Evolutionary conservation across 208 protist species (phyloP).

Genomic region (Zelonia costaricensis): DNA sequence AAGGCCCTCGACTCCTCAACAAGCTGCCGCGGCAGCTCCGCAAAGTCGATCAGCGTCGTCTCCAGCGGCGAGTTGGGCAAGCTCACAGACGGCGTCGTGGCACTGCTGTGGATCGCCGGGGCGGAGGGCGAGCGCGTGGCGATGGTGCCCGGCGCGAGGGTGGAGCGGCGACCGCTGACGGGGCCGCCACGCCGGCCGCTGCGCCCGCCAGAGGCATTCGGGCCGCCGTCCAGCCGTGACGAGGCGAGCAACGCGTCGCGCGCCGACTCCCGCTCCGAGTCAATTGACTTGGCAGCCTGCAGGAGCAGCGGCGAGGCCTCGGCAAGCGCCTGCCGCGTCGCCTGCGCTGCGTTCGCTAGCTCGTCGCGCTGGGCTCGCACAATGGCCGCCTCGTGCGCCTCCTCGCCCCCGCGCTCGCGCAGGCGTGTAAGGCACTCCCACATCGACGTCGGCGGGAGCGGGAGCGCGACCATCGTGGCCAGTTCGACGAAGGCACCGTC

Average conservation of each 20-base stretch:
- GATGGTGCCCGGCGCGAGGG: background rate
- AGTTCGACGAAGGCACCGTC: conserved; percentile 2
- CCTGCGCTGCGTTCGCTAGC: conserved; percentile 4
- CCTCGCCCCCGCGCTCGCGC: conserved; percentile 2
- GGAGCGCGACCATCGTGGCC: background rate
- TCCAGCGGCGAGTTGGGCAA: conserved; percentile 1
- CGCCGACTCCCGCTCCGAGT: conserved; percentile 6
- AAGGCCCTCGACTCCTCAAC: conserved; percentile 15
- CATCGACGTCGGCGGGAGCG: conserved; percentile 5
- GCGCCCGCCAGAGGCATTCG: background rate
- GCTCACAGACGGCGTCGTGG: conserved; percentile 1
- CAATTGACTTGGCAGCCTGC: background rate
- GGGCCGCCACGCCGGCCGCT: background rate
- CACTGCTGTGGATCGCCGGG: background rate
- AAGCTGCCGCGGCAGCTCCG: conserved; percentile 12
- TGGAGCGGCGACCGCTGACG: background rate
- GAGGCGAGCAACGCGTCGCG: conserved; percentile 2
- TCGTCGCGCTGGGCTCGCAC: conserved; percentile 24
- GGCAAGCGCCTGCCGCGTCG: conserved; percentile 3
- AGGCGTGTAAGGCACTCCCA: conserved; percentile 3
- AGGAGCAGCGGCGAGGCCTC: conserved; percentile 5
- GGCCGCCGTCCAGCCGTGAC: background rate
- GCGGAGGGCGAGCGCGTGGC: background rate
- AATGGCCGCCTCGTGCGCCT: background rate
- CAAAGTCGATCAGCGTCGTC: background rate